Base-by-base conservation (phyloP, 2,329 filamentous ascomycete species). In the Aspergillus sp. region DNA sequence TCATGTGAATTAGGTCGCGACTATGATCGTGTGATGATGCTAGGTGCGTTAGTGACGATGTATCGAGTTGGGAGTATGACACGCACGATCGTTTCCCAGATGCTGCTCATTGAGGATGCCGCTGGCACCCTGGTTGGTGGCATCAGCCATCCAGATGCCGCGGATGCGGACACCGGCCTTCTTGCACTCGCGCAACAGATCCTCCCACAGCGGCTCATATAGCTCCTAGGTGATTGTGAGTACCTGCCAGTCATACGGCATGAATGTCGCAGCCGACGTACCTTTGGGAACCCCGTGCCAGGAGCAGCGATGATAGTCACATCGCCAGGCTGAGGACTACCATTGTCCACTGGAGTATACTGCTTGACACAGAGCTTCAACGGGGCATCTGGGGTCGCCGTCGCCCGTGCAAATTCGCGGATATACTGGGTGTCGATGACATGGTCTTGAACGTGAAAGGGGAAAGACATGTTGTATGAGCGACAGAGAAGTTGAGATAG, bases 161-260 rank as follows among this genome's bases (percentile, higher is more conserved):
- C 89, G 82, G 61, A 96, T 87, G 4, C 79, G 78, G 59, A 92
- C 80, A 32, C 81, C 82, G 31, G 76, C 71, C 19, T 71, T 67
- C 56, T 79, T 77, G 5, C 83, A 74, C 31, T 77, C 72, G 21
- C 76, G 69, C 58, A 87, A 77, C 2, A 96, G 75, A 45, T 94
- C 89, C 53, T 90, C 88, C 88, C 90, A 95, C 0, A 95, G 74
- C 0, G 91, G 88, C 64, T 95, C 91, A 67, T 96, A 96, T 1
- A 95, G 72, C 76, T 96, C 90, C 86, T 89, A 44, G 13, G 2
- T 16, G 4, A 31, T 34, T 23, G n/a, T 44, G 16, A 38, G 20
- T 40, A 25, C n/a, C 5, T 29, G 13, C 16, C 36, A n/a, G 42
- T 34, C 6, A 43, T 20, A 21, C 7, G 23, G 21, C 16, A 17